Evolutionary conservation across 768 basidiomycete species (phyloP).

Genomic region (Psilocybe cubensis): DNA sequence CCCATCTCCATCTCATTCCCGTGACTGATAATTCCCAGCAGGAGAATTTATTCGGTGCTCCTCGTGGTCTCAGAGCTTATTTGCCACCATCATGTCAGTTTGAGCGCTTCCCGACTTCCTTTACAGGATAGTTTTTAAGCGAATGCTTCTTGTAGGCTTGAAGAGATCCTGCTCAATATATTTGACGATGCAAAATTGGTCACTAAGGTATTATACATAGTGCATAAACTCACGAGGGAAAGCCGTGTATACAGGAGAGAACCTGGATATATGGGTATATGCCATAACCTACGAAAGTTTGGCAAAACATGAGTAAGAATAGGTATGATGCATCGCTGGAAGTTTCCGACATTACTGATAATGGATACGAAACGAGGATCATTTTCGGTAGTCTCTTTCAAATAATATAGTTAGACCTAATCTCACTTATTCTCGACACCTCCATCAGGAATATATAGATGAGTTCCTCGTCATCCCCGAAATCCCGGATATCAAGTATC

Average conservation of each 20-base stretch:
- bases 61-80: background rate
- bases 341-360: background rate
- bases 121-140: background rate
- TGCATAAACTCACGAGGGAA: background rate
- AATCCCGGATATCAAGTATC: constrained; percentile 90
- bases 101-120: background rate
- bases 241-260: background rate
- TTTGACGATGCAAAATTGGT: no score
- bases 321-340: background rate
- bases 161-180: background rate
- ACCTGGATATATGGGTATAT: background rate
- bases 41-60: background rate
- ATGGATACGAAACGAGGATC: background rate
- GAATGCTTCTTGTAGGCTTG: background rate
- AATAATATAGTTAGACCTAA: background rate
- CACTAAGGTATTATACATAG: background rate
- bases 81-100: background rate
- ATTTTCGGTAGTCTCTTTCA: background rate
- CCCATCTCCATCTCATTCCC: background rate
- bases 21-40: background rate
- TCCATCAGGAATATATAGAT: background rate
- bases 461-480: constrained; percentile 65
- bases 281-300: background rate
- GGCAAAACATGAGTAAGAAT: background rate
- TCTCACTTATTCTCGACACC: background rate